Conservation (phyloP, 305 asterid genomes). For the Solanum hybrid region DNA sequence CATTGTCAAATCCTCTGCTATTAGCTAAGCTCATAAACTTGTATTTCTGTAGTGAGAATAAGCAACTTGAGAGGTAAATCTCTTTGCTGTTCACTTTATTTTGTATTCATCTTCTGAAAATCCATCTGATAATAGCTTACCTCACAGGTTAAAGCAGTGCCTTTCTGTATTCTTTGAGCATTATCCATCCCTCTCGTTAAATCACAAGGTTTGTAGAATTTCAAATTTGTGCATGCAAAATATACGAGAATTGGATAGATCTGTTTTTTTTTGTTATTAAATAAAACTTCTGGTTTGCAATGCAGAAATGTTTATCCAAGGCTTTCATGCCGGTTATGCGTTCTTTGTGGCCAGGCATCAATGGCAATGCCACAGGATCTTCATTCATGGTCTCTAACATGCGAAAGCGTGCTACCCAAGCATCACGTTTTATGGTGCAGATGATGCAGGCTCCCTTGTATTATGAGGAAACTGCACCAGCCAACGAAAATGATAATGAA, state of each 20-base stretch:
- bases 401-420: slow-evolving; percentile 88
- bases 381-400: slow-evolving; percentile 53
- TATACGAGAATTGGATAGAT: neutral
- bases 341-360: slow-evolving; percentile 91
- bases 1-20: slow-evolving; percentile 46
- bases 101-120: neutral
- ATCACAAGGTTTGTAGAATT: slow-evolving; percentile 54
- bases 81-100: slow-evolving; percentile 10
- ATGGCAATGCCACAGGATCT: slow-evolving; percentile 54
- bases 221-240: neutral
- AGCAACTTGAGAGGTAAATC: slow-evolving; percentile 50
- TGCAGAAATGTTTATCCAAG: slow-evolving; percentile 78
- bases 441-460: slow-evolving; percentile 83
- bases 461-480: slow-evolving; percentile 27
- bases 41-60: slow-evolving; percentile 50
- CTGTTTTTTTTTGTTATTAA: neutral
- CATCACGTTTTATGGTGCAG: slow-evolving; percentile 92
- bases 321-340: slow-evolving; percentile 74
- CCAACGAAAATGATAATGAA: slow-evolving; percentile 23
- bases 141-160: slow-evolving; percentile 81
- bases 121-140: slow-evolving; percentile 6
- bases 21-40: slow-evolving; percentile 64
- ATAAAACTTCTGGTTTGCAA: slow-evolving; percentile 1
- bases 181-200: slow-evolving; percentile 73
- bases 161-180: slow-evolving; percentile 94